A percentile compares a stretch with the other conserved stretches of the same genome.
These are phyloP conservation scores for Rhizomucor miehei DNA, from an alignment of 371 early-diverging fungal genomes.

Conservation along the genomic window DNA sequence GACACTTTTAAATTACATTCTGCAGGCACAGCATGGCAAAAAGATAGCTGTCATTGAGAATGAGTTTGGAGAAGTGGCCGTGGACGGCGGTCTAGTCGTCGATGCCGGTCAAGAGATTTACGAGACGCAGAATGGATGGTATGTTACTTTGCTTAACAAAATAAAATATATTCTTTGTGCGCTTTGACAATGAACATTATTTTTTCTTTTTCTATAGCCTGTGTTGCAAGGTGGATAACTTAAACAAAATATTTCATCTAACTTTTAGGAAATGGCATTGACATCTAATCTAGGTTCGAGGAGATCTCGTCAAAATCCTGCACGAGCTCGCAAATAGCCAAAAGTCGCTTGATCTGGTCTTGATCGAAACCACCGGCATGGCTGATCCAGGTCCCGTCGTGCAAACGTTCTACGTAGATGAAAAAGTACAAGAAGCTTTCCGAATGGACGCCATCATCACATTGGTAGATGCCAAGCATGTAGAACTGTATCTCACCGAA, in stretches of 20 bases:
- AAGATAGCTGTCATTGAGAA: constrained; percentile 39
- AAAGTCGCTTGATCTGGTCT: constrained; percentile 21
- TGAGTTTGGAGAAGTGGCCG: constrained; percentile 36
- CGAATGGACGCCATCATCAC: constrained; percentile 35
- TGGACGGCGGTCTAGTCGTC: constrained; percentile 27
- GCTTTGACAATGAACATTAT: too few relatives aligned
- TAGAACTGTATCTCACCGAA: constrained; percentile 15
- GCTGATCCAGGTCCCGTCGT: constrained; percentile 42
- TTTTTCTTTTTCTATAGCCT: too few relatives aligned
- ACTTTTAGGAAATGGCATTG: neutral
- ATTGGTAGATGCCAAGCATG: constrained; percentile 34
- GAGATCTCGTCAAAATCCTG: constrained; percentile 29
- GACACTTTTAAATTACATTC: constrained; percentile 33
- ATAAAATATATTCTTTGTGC: too few relatives aligned
- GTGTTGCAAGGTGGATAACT: too few relatives aligned
- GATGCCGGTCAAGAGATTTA: constrained; percentile 34
- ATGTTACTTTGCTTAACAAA: constrained; percentile 4
- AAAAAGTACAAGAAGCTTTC: constrained; percentile 16
- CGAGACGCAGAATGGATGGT: constrained; percentile 38
- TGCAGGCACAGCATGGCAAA: constrained; percentile 28
- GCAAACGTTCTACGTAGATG: constrained; percentile 34
- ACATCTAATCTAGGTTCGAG: constrained; percentile 18
- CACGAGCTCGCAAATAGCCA: constrained; percentile 14
- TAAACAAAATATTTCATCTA: too few relatives aligned
- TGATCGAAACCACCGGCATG: constrained; percentile 39